Conservation (phyloP, 2,329 filamentous ascomycete species). For the Colletotrichum plurivorum region DNA sequence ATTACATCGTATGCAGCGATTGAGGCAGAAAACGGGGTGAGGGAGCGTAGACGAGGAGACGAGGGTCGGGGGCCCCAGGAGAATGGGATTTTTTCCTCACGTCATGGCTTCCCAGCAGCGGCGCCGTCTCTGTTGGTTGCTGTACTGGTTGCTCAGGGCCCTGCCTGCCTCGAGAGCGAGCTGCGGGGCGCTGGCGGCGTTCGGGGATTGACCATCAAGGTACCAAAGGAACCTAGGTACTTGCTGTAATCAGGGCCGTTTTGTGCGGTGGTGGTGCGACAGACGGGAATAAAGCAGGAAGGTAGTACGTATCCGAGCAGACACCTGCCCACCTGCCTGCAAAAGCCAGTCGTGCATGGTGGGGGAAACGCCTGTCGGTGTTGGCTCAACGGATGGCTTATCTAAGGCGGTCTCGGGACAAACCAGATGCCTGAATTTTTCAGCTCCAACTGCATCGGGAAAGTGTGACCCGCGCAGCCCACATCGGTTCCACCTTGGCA, state of each 20-base stretch:
- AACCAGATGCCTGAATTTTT: no score
- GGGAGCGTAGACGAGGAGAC: constrained; percentile 1
- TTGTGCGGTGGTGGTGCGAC: constrained; percentile 20
- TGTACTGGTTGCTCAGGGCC: constrained; percentile 34
- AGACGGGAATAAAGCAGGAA: not conserved
- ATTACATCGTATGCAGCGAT: constrained; percentile 34
- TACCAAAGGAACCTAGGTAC: no score
- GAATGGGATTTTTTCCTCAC: constrained; percentile 36
- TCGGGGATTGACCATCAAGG: constrained; percentile 29
- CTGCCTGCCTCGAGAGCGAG: constrained; percentile 22
- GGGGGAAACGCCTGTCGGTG: no score
- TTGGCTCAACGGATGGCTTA: no score
- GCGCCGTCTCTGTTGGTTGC: constrained; percentile 32
- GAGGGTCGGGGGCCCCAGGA: constrained; percentile 1
- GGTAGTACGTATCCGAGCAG: no score
- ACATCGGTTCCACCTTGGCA: no score
- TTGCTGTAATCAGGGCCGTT: not conserved
- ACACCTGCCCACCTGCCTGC: no score
- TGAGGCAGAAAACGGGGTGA: constrained; percentile 14
- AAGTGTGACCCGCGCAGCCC: no score
- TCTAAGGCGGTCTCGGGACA: no score
- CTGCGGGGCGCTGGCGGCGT: constrained; percentile 36
- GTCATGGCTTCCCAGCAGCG: constrained; percentile 27
- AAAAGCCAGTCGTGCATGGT: no score
- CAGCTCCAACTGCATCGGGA: no score